A percentile compares a stretch with the other conserved stretches of the same genome.
phyloP scores from a whole-genome alignment of 495 filamentous ascomycete species.

The Rostrohypoxylon terebratum region DNA sequence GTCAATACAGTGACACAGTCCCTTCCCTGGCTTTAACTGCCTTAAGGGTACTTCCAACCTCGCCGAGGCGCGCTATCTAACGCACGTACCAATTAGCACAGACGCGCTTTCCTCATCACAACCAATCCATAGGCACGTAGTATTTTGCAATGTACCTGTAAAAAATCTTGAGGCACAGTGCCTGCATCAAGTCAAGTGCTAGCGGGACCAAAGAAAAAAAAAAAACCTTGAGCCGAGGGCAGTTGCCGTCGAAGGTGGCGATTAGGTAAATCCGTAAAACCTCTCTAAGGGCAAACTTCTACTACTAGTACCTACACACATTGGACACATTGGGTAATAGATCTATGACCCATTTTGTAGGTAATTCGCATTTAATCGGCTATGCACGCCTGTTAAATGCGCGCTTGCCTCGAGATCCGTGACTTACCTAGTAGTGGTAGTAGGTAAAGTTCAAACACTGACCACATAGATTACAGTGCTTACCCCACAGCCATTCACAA shows the following conservation, averaged over 20 bases:
- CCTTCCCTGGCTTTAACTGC: not conserved
- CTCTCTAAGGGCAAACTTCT: slow-evolving; percentile 2
- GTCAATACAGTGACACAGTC: not conserved
- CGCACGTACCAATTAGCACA: slow-evolving; percentile 12
- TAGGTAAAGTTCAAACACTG: not conserved
- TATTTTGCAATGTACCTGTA: not conserved
- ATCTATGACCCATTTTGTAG: too few relatives aligned
- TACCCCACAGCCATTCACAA: slow-evolving; percentile 25
- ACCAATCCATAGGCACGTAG: too few relatives aligned
- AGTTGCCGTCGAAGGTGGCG: slow-evolving; percentile 16
- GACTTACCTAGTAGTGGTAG: not conserved
- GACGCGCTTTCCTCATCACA: slow-evolving; percentile 13
- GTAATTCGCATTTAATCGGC: too few relatives aligned
- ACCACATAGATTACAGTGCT: not conserved
- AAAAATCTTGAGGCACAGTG: slow-evolving; percentile 7
- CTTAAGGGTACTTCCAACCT: slow-evolving; percentile 33
- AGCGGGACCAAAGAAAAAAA: not conserved
- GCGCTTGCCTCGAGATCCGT: not conserved
- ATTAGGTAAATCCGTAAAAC: slow-evolving; percentile 20
- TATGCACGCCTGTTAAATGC: not conserved
- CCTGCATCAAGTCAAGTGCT: slow-evolving; percentile 7
- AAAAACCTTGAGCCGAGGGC: slow-evolving; percentile 9
- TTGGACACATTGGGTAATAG: too few relatives aligned
- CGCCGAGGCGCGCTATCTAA: slow-evolving; percentile 17
- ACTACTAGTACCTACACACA: not conserved